phyloP scores from a whole-genome alignment of 768 basidiomycete genomes.

The Suillus fuscotomentosus region DNA sequence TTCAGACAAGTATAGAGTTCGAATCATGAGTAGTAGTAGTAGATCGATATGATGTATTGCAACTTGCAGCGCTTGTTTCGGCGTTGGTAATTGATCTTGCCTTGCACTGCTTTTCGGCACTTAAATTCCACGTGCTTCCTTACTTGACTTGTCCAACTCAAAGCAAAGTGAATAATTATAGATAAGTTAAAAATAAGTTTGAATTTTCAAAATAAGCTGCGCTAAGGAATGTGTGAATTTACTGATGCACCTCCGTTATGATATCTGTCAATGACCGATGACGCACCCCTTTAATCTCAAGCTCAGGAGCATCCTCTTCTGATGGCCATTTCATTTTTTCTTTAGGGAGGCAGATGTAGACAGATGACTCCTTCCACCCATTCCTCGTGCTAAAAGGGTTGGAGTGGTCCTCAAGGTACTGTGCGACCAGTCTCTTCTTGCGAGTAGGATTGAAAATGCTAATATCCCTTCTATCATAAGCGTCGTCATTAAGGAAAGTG shows the following conservation, averaged over 20 bases:
- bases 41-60: no score
- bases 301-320: background rate
- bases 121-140: no score
- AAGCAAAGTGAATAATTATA: no score
- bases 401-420: background rate
- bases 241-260: background rate
- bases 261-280: slow-evolving; percentile 1
- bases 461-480: background rate
- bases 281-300: slow-evolving; percentile 1
- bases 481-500: slow-evolving; percentile 18
- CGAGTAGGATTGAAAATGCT: slow-evolving; percentile 9
- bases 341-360: background rate
- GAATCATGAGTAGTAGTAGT: no score
- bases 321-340: background rate
- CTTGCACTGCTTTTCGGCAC: no score
- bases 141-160: no score
- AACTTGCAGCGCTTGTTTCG: no score
- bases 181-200: no score
- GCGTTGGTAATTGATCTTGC: no score
- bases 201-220: no score
- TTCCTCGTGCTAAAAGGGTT: slow-evolving; percentile 5
- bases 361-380: slow-evolving; percentile 5
- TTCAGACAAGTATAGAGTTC: no score
- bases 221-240: no score
- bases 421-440: background rate